Base-by-base conservation (phyloP, 768 basidiomycete species). In the Tylopilus rubrobrunneus region DNA sequence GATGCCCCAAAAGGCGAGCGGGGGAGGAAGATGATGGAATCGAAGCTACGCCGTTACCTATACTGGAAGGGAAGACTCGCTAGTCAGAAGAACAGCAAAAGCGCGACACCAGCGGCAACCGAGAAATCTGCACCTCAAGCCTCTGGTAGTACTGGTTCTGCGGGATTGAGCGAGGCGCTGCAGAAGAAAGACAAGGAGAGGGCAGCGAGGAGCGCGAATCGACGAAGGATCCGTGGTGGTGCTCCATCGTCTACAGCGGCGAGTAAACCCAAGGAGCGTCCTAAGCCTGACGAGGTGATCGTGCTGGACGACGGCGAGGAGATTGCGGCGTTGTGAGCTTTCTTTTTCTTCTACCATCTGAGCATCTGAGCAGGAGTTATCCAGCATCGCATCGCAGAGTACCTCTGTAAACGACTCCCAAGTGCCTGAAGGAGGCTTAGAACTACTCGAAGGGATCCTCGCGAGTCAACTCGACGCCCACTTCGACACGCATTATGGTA, bases 151-250 rank as follows among this genome's bases (percentile, higher is more conserved):
- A 62, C 25, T 5, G 17, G 51, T 15, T 56, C 62, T 19, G 11
- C 49, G 1, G 76, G 69, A 2, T 63, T 91, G 41, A 89, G 83
- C 56, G 89, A 86, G 55, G 92, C 89, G 3, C 62, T 94, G 68
- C 84, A 78, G 74, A 84, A 79, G 70, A 94, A 93, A 67, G 88
- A 90, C 56, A 76, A 76, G 28, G 82, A 85, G 31, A 78, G 74
- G 54, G 78, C 80, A 10, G 80, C 85, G 31, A 76, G 81, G 48
- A 71, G 71, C 28, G 82, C 79, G 31, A 89, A 79, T 65, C 74
- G 94, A 53, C 74, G 94, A 53, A 75, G 94, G 39, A 71, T 90
- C 0, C 77, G 94, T 34, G 94, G 92, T 12, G 92, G 91, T 14
- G 87, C 80, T 5, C 71, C 76, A 14, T 57, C 58, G 5, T 55